Base-by-base conservation (phyloP, 2,329 filamentous ascomycete species). In the Coniochaeta prunicola region DNA sequence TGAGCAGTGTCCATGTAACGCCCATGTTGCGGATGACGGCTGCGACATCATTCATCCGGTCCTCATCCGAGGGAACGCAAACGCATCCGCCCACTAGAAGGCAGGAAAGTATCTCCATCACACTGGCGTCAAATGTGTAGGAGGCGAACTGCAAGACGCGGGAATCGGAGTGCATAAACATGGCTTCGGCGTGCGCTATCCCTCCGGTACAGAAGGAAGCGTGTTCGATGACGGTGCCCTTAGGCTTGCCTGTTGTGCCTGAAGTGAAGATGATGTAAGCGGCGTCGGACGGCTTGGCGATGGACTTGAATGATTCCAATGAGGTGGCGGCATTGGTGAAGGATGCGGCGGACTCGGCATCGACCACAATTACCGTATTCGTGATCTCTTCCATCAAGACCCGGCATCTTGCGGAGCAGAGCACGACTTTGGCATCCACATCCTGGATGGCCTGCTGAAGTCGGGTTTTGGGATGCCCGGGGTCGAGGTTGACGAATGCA, bases 181-280 rank as follows among this genome's bases (percentile, higher is more conserved):
- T 9, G 6, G 53, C 53, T 12, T 30, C 6, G 4, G 30, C 53
- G 19, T 55, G 30, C 6, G 53, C 28, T 7, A 28, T 10, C 4
- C 30, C 21, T 6, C 4, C 10, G 21, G 53, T 9, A 7, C 4
- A n/a, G 3, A 55, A 17, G 4, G 30, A 6, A 3, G 3, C 9
- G 60, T 81, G 79, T 1, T 75, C 74, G 59, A 80, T 73, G 53
- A 86, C 75, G 4, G 86, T 83, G 24, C 84, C 85, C 71, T 87
- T 87, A 1, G 84, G 85, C 60, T 78, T 80, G 7, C 85, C 84
- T 0, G 85, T 87, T 60, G 82, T 87, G 15, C 84, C 84, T 0
- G 84, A 87, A 12, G 84, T 87, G 67, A 86, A 87, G 65, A 87
- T 85, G 64, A 86, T n/a, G 21, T 36, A 36, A n/a, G 53, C 30